Evolutionary conservation across 2,329 filamentous ascomycete species (phyloP).

Genomic region (Thielaviopsis ethacetica): DNA sequence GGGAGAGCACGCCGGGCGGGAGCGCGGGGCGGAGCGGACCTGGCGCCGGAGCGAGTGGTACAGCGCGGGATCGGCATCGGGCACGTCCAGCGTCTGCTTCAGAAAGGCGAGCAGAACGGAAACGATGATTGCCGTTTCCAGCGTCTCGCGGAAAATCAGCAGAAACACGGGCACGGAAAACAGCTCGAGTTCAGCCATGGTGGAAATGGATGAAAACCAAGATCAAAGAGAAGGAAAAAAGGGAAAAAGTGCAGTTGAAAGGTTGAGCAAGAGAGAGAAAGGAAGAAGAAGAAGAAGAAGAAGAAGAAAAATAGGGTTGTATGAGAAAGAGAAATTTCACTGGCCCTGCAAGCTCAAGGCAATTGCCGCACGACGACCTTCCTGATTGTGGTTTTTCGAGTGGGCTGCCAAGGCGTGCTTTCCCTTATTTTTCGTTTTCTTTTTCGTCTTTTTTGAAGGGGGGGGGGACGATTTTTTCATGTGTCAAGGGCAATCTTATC

Average conservation of each 20-base stretch:
- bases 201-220: background rate
- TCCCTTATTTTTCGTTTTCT: background rate
- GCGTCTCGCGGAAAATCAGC: constrained; percentile 71
- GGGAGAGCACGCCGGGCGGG: no score
- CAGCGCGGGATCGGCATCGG: constrained; percentile 8
- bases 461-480: background rate
- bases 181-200: constrained; percentile 45
- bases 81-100: constrained; percentile 52
- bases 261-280: background rate
- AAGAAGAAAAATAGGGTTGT: background rate
- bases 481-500: constrained; percentile 6
- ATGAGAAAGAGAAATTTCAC: background rate
- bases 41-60: constrained; percentile 10
- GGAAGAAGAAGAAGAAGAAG: background rate
- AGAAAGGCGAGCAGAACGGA: constrained; percentile 72
- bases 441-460: background rate
- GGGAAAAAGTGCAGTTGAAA: background rate
- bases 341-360: background rate
- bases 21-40: background rate
- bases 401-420: background rate
- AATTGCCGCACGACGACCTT: background rate
- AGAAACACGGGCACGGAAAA: constrained; percentile 76
- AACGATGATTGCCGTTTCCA: constrained; percentile 73
- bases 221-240: background rate
- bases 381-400: background rate